These are phyloP conservation scores for Pestalotiopsis fici DNA, from an alignment of 2,329 filamentous ascomycete genomes.

Conservation along the genomic window DNA sequence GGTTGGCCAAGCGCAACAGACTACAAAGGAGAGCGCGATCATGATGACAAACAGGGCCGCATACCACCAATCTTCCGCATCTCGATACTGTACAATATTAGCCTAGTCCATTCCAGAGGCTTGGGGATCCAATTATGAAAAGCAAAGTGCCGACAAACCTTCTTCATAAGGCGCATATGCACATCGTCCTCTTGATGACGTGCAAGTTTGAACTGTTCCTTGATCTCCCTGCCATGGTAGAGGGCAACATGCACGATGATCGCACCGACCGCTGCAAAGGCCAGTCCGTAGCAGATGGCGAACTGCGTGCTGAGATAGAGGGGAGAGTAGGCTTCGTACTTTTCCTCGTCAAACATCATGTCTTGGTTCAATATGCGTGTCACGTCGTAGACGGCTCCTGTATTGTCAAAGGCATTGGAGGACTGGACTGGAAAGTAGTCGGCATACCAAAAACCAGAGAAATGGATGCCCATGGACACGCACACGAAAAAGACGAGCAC, in stretches of 20 bases:
- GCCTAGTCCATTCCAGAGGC: neutral
- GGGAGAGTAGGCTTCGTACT: constrained; percentile 66
- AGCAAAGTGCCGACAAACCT: constrained; percentile 20
- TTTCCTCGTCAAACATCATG: constrained; percentile 58
- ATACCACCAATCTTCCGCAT: constrained; percentile 64
- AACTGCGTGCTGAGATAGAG: constrained; percentile 66
- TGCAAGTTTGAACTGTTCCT: constrained; percentile 54
- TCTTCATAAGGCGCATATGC: constrained; percentile 63
- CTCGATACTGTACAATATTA: constrained; percentile 39
- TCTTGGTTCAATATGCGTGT: constrained; percentile 57
- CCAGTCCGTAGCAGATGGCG: constrained; percentile 60
- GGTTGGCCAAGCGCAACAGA: constrained; percentile 36
- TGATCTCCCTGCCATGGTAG: constrained; percentile 58
- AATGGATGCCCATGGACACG: constrained; percentile 61
- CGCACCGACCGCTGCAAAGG: constrained; percentile 67
- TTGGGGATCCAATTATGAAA: neutral
- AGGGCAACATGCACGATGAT: constrained; percentile 57
- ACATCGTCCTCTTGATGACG: constrained; percentile 59
- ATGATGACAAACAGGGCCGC: constrained; percentile 51
- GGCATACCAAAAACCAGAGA: constrained; percentile 56
- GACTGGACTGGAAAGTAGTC: constrained; percentile 65
- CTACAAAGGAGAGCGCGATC: constrained; percentile 50
- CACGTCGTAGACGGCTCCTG: constrained; percentile 59
- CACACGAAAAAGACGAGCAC: constrained; percentile 56
- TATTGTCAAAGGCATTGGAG: constrained; percentile 65